Evolutionary conservation across 805 yeast species (phyloP), one percentile per base, ranked within the genome.

Genomic region (Hemisphaericaspora nanyangensis): DNA sequence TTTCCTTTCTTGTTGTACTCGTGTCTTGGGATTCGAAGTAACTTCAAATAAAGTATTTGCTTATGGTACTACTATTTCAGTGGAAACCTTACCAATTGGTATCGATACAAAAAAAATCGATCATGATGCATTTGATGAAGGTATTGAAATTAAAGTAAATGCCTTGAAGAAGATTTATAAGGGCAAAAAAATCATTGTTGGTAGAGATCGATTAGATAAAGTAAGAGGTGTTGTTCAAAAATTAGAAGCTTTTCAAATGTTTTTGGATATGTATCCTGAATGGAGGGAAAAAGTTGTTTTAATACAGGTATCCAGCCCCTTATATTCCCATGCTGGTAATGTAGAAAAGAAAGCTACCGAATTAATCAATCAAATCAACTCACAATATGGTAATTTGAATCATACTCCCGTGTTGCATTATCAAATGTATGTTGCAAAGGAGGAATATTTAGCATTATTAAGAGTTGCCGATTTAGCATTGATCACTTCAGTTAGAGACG

Each of bases 201-300:
- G 99, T 22, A 79, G 99, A 58, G 99, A 93, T 58, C 70, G 98
- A 44, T 74, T 93, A 44, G 98, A 93, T 58, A 67, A 83, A 7
- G 96, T 91, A 16, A 79, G 96, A 45, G 98, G 99, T 24, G 95
- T 93, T 20, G 79, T 86, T 4, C 98, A 93, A 63, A 93, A 93
- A 60, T 65, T 93, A 28, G 84, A 88, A 60, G 97, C 97, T 0
- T 90, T 83, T 61, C 95, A 87, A 53, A 77, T 80, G 65, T 87
- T 93, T 48, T 68, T 93, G 47, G 86, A 84, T 42, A 80, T 85
- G 85, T 89, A 81, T 51, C 99, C 99, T 2, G 89, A 89, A 48
- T 88, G 95, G 95, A 72, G 85, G 40, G 85, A 80, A 30, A 79
- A 82, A 44, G 96, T 89, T 13, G 93, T 88, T 4, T 68, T 91